These are phyloP conservation scores for Hura crepitans DNA, from an alignment of 441 rosid species.

Conservation along the genomic window DNA sequence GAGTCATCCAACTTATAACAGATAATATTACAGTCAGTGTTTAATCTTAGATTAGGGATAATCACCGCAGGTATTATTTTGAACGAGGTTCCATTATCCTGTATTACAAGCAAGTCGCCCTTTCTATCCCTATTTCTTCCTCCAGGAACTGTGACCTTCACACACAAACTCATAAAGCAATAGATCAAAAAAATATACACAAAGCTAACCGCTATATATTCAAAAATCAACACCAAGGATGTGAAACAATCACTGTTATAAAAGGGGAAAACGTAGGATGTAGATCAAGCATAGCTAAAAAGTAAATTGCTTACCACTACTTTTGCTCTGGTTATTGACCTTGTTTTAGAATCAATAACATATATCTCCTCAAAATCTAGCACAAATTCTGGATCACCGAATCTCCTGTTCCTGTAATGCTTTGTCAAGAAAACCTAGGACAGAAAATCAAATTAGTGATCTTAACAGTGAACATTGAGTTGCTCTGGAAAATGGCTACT, in stretches of 20 bases:
- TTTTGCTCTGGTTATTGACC: conserved; percentile 87
- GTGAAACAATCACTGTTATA: too few relatives aligned
- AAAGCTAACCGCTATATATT: not conserved
- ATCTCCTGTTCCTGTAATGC: conserved; percentile 72
- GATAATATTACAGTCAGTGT: not conserved
- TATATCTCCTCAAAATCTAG: conserved; percentile 94
- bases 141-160: conserved; percentile 73
- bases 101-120: conserved; percentile 71
- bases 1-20: conserved; percentile 12
- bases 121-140: conserved; percentile 81
- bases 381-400: conserved; percentile 76
- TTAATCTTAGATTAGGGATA: conserved; percentile 10
- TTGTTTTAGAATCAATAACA: conserved; percentile 77
- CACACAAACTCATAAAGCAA: conserved; percentile 9
- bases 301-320: conserved; percentile 51
- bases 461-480: not conserved
- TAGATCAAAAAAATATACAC: conserved; percentile 4
- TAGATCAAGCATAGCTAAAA: conserved; percentile 3
- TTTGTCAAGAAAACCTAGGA: conserved; percentile 78
- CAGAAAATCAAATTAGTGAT: conserved; percentile 14
- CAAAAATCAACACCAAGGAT: not conserved
- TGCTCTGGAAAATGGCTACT: not conserved
- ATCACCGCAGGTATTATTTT: conserved; percentile 59
- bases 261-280: not conserved
- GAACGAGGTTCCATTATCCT: conserved; percentile 72